phyloP scores from a whole-genome alignment of 2,329 filamentous ascomycete species.

The Pseudogymnoascus sp. region DNA sequence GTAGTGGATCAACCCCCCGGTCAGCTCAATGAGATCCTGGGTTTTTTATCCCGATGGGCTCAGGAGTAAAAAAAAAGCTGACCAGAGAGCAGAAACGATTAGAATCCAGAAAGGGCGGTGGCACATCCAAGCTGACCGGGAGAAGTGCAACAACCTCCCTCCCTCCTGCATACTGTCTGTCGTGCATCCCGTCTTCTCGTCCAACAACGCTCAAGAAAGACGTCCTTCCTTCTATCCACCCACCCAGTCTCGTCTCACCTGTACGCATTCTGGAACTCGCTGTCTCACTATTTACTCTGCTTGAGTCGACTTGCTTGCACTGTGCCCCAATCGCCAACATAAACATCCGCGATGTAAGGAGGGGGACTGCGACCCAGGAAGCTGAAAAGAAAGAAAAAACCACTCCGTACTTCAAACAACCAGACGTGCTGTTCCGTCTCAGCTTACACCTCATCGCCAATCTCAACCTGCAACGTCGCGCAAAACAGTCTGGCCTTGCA shows the following conservation, averaged over 20 bases:
- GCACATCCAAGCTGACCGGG: background rate
- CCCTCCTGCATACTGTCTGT: background rate
- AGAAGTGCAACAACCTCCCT: background rate
- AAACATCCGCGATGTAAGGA: constrained; percentile 9
- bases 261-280: constrained; percentile 1
- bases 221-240: background rate
- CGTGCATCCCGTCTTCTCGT: constrained; percentile 3
- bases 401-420: background rate
- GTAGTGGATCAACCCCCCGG: constrained; percentile 1
- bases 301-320: constrained; percentile 4
- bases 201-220: background rate
- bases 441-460: background rate
- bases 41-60: constrained; percentile 2
- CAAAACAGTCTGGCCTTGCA: constrained; percentile 2
- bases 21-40: constrained; percentile 3
- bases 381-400: constrained; percentile 6
- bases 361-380: background rate
- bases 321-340: background rate
- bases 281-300: background rate
- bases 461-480: constrained; percentile 5
- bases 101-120: background rate
- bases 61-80: constrained; percentile 7
- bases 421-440: background rate
- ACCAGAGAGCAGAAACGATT: too few relatives aligned
- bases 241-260: constrained; percentile 4